phyloP scores from a whole-genome alignment of 116 monocot species.

The Zostera marina region DNA sequence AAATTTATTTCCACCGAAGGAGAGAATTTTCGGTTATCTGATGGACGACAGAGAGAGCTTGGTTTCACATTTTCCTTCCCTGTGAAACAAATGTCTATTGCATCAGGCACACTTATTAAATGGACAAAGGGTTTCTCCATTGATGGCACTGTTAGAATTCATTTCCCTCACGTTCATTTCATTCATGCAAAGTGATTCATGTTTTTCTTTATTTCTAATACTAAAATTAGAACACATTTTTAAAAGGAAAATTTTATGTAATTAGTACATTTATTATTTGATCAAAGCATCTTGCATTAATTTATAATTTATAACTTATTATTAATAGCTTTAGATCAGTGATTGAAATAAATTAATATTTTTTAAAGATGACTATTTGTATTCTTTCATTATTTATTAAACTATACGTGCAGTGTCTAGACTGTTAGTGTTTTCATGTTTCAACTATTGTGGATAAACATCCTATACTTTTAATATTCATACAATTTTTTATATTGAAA shows the following conservation, averaged over 20 bases:
- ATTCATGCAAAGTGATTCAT: not conserved
- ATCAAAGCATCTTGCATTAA: no score
- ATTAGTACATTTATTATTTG: no score
- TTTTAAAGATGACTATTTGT: no score
- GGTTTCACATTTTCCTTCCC: slow-evolving; percentile 81
- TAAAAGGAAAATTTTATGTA: no score
- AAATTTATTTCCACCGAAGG: slow-evolving; percentile 48
- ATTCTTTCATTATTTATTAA: no score
- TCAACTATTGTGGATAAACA: no score
- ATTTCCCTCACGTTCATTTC: not conserved
- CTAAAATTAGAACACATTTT: not conserved
- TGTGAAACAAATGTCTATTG: slow-evolving; percentile 50
- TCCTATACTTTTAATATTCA: not conserved
- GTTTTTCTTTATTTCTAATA: not conserved
- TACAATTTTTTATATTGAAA: not conserved
- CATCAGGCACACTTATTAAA: slow-evolving; percentile 47
- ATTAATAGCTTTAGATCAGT: no score
- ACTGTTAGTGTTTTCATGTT: no score
- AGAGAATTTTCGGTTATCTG: slow-evolving; percentile 16
- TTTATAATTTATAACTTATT: no score
- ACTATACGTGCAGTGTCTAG: no score
- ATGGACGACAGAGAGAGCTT: slow-evolving; percentile 36
- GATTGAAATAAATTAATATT: no score
- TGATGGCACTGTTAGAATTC: slow-evolving; percentile 33
- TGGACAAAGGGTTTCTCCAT: slow-evolving; percentile 86